Evolutionary conservation across 208 protist genomes (phyloP).

Genomic region (Crithidia bombi): DNA sequence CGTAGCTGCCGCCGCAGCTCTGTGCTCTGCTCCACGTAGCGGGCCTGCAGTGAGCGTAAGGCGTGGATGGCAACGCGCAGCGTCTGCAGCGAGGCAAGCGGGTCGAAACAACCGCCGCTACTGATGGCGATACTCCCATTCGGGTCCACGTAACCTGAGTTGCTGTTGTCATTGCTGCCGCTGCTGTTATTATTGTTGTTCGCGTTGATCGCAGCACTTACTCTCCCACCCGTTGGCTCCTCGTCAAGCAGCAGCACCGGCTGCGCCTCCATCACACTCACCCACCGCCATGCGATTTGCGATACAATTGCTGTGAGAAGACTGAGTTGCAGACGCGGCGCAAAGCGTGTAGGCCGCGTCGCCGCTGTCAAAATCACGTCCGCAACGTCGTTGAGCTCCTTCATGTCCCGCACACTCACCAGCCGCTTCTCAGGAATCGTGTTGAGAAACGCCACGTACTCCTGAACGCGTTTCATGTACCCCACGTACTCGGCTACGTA

Average conservation of each 20-base stretch:
- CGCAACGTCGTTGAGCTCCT: slow-evolving; percentile 31
- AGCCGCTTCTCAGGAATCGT: slow-evolving; percentile 66
- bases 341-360: slow-evolving; percentile 50
- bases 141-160: background rate
- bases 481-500: slow-evolving; percentile 74
- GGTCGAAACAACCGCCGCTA: slow-evolving; percentile 5
- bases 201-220: slow-evolving; percentile 12
- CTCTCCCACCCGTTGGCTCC: slow-evolving; percentile 26
- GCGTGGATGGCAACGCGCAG: slow-evolving; percentile 40
- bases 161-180: background rate
- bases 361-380: slow-evolving; percentile 52
- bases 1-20: slow-evolving; percentile 38
- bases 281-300: slow-evolving; percentile 51
- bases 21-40: slow-evolving; percentile 41
- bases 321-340: slow-evolving; percentile 45
- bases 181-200: slow-evolving; percentile 1
- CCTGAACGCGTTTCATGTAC: slow-evolving; percentile 56
- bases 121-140: background rate
- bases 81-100: slow-evolving; percentile 30
- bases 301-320: slow-evolving; percentile 60
- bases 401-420: slow-evolving; percentile 30
- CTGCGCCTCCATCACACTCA: slow-evolving; percentile 45
- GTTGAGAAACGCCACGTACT: slow-evolving; percentile 72
- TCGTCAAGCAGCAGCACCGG: slow-evolving; percentile 45
- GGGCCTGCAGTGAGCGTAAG: slow-evolving; percentile 48